Evolutionary conservation across 2,329 filamentous ascomycete species (phyloP), one percentile per base, ranked within the genome.

Genomic region (Talaromyces pinophilus): DNA sequence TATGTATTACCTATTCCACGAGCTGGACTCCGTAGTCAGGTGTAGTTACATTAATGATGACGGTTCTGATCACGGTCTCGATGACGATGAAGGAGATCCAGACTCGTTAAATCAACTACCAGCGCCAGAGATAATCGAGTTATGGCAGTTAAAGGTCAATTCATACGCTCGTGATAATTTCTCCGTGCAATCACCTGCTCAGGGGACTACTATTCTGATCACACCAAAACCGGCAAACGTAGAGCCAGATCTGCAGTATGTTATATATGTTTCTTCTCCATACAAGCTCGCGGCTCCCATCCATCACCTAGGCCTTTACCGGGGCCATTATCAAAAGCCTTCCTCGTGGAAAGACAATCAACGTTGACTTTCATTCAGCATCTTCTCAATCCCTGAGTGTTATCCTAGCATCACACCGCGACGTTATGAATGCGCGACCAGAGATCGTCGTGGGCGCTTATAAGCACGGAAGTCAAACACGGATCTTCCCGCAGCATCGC

Each of bases 231-330:
- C n/a, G 7, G 17, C 5, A 44, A 28, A 54, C 17, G 2, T 19
- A 35, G 59, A 69, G 19, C 55, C 62, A 15, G 62, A 59, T 28
- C 42, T 65, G 22, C 57, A 59, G 59, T 69, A 69, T 62, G 52
- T 67, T n/a, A 63, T 69, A 30, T 55, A 63, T 54, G 44, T 67
- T 15, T 38, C 40, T 19, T 69, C 67, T 42, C 30, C 48, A 62
- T 54, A 48, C 5, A 8, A 59, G 44, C 40, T 30, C 19, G 7
- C 35, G 60, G 48, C 64, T 66, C 42, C 28, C 30, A 25, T 50
- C 30, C 22, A 54, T 62, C 22, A 57, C 57, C 5, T 30, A 35
- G 48, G 64, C 64, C 5, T 66, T 66, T 62, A 57, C 64, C 11
- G 5, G 33, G 7, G 44, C 33, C 11, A 42, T 66, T 17, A 25